These are phyloP conservation scores for Rhododendron kiyosumense DNA, from an alignment of 148 eudicot species.

Conservation along the genomic window DNA sequence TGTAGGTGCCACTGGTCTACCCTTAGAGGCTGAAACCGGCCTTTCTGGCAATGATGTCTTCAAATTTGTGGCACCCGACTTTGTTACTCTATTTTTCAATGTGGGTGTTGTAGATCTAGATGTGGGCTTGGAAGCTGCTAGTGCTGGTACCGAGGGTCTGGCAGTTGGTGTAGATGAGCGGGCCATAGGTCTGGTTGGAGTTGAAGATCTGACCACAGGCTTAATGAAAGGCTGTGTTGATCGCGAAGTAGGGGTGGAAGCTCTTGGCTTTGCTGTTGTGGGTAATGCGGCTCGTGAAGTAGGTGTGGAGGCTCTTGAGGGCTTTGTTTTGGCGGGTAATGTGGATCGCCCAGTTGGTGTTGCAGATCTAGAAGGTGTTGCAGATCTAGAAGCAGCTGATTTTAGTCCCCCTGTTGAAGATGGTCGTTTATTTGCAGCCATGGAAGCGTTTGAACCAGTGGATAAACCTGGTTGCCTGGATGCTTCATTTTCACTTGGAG, in stretches of 20 bases:
- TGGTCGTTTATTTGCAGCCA: slow-evolving; percentile 24
- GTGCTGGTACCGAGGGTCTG: slow-evolving; percentile 12
- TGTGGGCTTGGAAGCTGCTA: slow-evolving; percentile 22
- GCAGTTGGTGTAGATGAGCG: slow-evolving; percentile 35
- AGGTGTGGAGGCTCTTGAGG: slow-evolving; percentile 35
- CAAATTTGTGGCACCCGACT: slow-evolving; percentile 27
- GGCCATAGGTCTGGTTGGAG: slow-evolving; percentile 20
- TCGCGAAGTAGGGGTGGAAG: slow-evolving; percentile 33
- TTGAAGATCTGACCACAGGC: slow-evolving; percentile 23
- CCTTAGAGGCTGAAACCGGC: slow-evolving; percentile 38
- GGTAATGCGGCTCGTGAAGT: slow-evolving; percentile 30
- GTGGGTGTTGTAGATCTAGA: slow-evolving; percentile 39
- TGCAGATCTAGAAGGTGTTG: slow-evolving; percentile 34
- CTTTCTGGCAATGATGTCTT: slow-evolving; percentile 27
- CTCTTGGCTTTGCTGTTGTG: slow-evolving; percentile 23
- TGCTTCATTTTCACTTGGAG: slow-evolving; percentile 11
- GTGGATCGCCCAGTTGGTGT: slow-evolving; percentile 33
- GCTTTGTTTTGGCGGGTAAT: slow-evolving; percentile 23
- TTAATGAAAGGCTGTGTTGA: slow-evolving; percentile 23
- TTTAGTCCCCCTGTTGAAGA: slow-evolving; percentile 27
- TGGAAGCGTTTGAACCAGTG: slow-evolving; percentile 14
- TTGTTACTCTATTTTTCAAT: slow-evolving; percentile 16
- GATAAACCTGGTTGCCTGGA: slow-evolving; percentile 15
- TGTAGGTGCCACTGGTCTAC: slow-evolving; percentile 20
- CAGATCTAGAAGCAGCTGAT: slow-evolving; percentile 23